These are phyloP conservation scores for Stylosanthes scabra DNA, from an alignment of 331 rosid species.

Conservation along the genomic window DNA sequence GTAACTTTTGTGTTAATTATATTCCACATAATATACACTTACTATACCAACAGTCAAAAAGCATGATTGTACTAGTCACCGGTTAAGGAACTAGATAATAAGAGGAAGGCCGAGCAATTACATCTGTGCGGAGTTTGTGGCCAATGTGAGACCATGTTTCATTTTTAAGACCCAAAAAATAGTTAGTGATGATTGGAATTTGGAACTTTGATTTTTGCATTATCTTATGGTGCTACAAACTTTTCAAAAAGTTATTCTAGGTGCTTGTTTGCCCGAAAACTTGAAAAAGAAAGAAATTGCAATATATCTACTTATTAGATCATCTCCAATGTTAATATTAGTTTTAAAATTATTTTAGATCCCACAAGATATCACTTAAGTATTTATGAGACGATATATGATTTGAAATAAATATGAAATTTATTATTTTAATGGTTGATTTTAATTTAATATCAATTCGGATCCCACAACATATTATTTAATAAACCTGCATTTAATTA, in stretches of 20 bases:
- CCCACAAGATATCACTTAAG: no score
- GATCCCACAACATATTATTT: no score
- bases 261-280: conserved; percentile 1
- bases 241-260: neutral
- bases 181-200: neutral
- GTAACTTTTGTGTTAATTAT: no score
- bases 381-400: no score
- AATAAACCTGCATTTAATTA: no score
- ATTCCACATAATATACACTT: conserved; percentile 20
- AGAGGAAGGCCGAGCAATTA: neutral
- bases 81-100: conserved; percentile 5
- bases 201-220: neutral
- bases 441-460: no score
- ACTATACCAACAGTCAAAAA: conserved; percentile 12
- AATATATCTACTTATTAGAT: no score
- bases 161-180: neutral
- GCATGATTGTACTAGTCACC: conserved; percentile 15
- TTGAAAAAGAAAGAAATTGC: neutral
- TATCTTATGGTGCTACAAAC: neutral
- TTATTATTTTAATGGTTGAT: no score
- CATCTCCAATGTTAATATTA: no score
- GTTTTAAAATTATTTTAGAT: no score
- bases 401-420: no score
- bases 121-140: conserved; percentile 7
- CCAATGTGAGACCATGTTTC: neutral